Conservation (phyloP, 257 asterid genomes). For the Jasminum sambac region DNA sequence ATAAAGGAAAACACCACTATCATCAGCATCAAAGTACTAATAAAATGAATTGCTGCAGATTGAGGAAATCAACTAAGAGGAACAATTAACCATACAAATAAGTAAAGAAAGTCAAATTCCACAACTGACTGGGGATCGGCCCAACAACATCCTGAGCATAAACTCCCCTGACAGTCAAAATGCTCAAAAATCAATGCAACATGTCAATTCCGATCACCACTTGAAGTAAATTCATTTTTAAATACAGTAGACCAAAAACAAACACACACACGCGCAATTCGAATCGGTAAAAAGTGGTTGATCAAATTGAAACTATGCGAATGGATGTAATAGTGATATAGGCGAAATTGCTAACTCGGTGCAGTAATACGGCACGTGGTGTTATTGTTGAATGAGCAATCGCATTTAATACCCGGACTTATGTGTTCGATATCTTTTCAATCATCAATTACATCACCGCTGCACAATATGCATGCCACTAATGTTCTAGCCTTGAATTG, state of each 20-base stretch:
- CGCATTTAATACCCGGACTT: constrained; percentile 50
- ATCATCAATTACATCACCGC: constrained; percentile 36
- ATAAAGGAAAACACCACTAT: background rate
- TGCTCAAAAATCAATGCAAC: constrained; percentile 10
- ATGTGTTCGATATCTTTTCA: constrained; percentile 21
- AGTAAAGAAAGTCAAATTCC: constrained; percentile 50
- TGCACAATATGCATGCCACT: constrained; percentile 50
- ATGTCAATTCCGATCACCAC: background rate
- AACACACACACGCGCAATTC: too few relatives aligned
- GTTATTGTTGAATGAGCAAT: constrained; percentile 30
- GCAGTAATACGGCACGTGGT: constrained; percentile 49
- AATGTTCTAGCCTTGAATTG: constrained; percentile 39
- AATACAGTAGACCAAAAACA: too few relatives aligned
- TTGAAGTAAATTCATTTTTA: background rate
- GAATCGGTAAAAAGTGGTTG: background rate
- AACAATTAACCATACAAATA: constrained; percentile 36
- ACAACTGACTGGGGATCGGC: constrained; percentile 48
- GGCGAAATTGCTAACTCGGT: constrained; percentile 22
- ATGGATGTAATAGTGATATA: too few relatives aligned
- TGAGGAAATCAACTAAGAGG: too few relatives aligned
- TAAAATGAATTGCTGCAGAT: background rate
- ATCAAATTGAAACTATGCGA: too few relatives aligned
- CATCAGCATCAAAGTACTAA: background rate
- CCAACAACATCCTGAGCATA: constrained; percentile 33
- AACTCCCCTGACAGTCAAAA: constrained; percentile 54